Evolutionary conservation across 2,329 filamentous ascomycete genomes (phyloP).

Genomic region (Ceratocystis variospora): DNA sequence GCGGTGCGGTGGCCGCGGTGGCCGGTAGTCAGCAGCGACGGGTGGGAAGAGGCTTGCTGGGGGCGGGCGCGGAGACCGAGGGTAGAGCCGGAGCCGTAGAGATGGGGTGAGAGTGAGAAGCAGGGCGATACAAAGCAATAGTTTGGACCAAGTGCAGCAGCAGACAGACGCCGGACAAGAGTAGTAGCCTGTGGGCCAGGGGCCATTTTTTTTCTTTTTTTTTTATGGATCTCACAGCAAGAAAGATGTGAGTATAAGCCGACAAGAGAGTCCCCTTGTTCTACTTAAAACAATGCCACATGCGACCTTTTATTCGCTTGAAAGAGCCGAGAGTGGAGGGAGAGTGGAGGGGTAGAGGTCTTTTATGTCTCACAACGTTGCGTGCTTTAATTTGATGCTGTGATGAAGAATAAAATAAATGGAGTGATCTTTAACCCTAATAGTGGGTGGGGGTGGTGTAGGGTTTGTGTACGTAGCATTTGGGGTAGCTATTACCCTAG

Average conservation of each 20-base stretch:
- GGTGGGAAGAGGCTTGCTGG: background rate
- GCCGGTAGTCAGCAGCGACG: conserved; percentile 19
- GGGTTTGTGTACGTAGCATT: too few relatives aligned
- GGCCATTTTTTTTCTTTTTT: background rate
- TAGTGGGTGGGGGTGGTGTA: too few relatives aligned
- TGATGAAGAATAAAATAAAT: too few relatives aligned
- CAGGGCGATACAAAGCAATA: background rate
- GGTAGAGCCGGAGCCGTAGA: background rate
- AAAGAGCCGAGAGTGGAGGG: background rate
- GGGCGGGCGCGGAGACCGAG: background rate
- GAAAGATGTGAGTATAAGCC: too few relatives aligned
- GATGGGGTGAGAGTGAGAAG: background rate
- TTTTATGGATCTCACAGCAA: background rate
- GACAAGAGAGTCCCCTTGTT: too few relatives aligned
- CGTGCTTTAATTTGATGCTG: too few relatives aligned
- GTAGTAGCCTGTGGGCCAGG: background rate
- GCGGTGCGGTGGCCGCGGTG: conserved; percentile 18
- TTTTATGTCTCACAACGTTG: too few relatives aligned
- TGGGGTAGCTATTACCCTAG: too few relatives aligned
- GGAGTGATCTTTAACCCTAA: too few relatives aligned
- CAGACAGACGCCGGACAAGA: background rate
- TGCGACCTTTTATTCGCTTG: too few relatives aligned
- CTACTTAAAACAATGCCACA: too few relatives aligned
- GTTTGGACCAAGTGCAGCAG: background rate
- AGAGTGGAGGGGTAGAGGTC: background rate